Percentiles rank a stretch among this genome's conserved stretches.
These are phyloP conservation scores for Arctium lappa DNA, from an alignment of 129 eudicot species.

Conservation along the genomic window DNA sequence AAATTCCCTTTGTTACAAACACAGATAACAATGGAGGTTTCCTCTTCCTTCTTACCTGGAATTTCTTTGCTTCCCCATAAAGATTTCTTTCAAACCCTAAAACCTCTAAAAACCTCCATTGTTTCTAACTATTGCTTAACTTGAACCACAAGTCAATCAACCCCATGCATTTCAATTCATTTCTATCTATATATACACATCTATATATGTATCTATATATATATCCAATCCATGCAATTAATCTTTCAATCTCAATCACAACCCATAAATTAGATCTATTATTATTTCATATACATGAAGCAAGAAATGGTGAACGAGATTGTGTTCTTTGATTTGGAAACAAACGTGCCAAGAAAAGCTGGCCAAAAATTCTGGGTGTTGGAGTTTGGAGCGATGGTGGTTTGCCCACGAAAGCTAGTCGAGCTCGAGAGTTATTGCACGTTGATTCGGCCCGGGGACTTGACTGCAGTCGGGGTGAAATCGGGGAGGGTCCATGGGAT, in stretches of 20 bases:
- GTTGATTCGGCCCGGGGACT: conserved; percentile 73
- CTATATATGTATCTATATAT: neutral
- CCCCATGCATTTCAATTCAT: conserved; percentile 10
- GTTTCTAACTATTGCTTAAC: conserved; percentile 53
- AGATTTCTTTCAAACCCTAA: conserved; percentile 23
- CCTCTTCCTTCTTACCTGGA: conserved; percentile 31
- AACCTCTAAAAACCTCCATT: conserved; percentile 15
- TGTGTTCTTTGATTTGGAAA: conserved; percentile 90
- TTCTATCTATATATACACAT: conserved; percentile 18
- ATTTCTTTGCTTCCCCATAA: conserved; percentile 29
- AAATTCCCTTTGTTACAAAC: conserved; percentile 9
- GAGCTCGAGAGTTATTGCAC: conserved; percentile 85
- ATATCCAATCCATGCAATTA: conserved; percentile 6
- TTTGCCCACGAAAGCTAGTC: conserved; percentile 69
- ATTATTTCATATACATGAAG: neutral
- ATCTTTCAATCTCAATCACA: neutral
- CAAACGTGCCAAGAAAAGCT: conserved; percentile 66
- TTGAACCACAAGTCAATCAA: conserved; percentile 69
- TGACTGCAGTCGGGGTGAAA: conserved; percentile 54
- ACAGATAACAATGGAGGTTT: conserved; percentile 9
- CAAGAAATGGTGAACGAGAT: conserved; percentile 59
- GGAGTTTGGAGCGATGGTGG: conserved; percentile 90
- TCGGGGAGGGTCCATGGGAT: conserved; percentile 72
- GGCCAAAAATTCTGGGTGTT: conserved; percentile 66
- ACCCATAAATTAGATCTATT: neutral